These are phyloP conservation scores for Senecio squalidus DNA, from an alignment of 140 eudicot genomes.

Conservation along the genomic window DNA sequence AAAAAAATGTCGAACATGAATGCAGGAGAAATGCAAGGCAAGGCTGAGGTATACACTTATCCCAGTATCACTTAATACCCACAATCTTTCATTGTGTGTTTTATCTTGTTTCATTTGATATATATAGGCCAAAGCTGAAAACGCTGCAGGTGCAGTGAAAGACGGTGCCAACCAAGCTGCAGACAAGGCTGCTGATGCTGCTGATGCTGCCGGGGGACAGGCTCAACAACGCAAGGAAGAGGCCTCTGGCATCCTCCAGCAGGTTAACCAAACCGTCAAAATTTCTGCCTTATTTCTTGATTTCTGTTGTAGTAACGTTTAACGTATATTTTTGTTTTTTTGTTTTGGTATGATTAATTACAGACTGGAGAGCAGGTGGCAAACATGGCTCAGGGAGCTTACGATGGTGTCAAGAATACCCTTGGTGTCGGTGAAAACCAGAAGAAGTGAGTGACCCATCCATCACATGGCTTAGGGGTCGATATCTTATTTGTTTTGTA, in stretches of 20 bases:
- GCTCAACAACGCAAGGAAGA: constrained; percentile 38
- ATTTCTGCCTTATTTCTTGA: neutral
- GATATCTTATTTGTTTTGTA: neutral
- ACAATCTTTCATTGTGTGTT: neutral
- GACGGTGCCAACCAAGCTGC: constrained; percentile 30
- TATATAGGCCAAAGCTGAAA: constrained; percentile 36
- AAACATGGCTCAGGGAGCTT: constrained; percentile 49
- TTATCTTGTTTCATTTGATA: neutral
- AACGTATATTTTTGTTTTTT: neutral
- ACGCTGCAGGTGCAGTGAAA: constrained; percentile 26
- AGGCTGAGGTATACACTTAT: constrained; percentile 26
- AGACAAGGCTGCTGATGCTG: constrained; percentile 31
- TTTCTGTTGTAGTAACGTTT: neutral
- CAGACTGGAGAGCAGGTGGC: constrained; percentile 53
- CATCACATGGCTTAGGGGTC: neutral
- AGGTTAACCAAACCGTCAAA: constrained; percentile 18
- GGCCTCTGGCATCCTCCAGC: constrained; percentile 39
- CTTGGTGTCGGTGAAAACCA: constrained; percentile 40
- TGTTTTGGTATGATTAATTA: neutral
- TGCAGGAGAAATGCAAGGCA: constrained; percentile 40
- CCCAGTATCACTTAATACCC: neutral
- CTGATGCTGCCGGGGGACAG: constrained; percentile 2
- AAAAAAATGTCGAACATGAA: constrained; percentile 34
- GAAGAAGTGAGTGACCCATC: constrained; percentile 22
- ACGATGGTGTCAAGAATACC: constrained; percentile 53